phyloP scores from a whole-genome alignment of 768 basidiomycete species.

The Hericium coralloides region DNA sequence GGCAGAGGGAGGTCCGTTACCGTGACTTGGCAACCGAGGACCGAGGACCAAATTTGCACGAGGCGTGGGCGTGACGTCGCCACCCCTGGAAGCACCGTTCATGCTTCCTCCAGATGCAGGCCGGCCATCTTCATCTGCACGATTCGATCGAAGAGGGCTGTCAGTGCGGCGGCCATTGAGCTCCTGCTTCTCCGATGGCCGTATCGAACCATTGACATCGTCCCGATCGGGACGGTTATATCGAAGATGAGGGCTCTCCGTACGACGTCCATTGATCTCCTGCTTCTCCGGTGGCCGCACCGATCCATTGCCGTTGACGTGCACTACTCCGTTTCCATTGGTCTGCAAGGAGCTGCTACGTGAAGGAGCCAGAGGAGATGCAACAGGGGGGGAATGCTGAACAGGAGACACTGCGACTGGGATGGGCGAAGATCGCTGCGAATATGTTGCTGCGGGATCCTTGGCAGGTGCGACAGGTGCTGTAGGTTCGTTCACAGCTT shows the following conservation, averaged over 20 bases:
- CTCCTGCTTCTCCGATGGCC: neutral
- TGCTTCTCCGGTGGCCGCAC: neutral
- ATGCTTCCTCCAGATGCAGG: neutral
- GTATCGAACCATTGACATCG: neutral
- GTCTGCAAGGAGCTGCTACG: neutral
- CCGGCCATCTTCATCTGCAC: neutral
- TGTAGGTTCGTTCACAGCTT: constrained; percentile 1
- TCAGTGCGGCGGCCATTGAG: neutral
- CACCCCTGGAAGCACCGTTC: neutral
- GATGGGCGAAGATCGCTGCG: neutral
- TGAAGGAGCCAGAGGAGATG: neutral
- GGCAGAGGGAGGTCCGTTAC: neutral
- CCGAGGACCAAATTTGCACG: too few species aligned
- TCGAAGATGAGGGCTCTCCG: neutral
- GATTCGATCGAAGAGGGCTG: neutral
- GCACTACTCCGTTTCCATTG: neutral
- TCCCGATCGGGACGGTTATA: neutral
- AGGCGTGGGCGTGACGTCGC: neutral
- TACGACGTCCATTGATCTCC: neutral
- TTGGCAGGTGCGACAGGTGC: neutral
- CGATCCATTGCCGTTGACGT: neutral
- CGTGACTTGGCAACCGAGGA: neutral
- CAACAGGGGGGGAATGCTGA: neutral
- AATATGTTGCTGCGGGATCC: neutral
- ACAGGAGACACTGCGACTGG: neutral